Percentiles rank a stretch among this genome's conserved stretches.
These are phyloP conservation scores for Cinnamomum chago DNA, from an alignment of 164 flowering plant species.

Conservation along the genomic window DNA sequence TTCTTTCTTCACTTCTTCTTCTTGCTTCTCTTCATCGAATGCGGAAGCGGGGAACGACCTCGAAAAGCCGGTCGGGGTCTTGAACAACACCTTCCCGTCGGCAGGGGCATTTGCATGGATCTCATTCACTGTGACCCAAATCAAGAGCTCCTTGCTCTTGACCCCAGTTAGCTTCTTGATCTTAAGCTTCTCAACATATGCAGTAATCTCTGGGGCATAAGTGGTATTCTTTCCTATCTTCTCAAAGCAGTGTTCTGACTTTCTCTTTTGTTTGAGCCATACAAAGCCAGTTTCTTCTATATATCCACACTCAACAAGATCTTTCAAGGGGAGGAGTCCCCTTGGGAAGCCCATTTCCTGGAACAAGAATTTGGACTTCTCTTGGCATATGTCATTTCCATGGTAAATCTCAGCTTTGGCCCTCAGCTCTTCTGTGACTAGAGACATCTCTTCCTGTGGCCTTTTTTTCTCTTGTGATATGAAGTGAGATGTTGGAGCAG, in stretches of 20 bases:
- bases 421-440: background rate
- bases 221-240: background rate
- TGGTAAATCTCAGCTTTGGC: constrained; percentile 4
- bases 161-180: background rate
- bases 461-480: background rate
- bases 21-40: background rate
- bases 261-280: constrained; percentile 4
- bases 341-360: constrained; percentile 4
- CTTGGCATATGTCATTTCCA: constrained; percentile 5
- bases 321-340: constrained; percentile 4
- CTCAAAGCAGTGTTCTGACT: constrained; percentile 1
- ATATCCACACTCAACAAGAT: constrained; percentile 2
- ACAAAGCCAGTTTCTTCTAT: constrained; percentile 1
- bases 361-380: background rate
- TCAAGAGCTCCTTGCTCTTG: constrained; percentile 3
- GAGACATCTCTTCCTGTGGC: background rate
- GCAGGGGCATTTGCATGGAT: background rate
- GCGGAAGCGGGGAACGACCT: background rate
- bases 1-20: background rate
- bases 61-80: background rate
- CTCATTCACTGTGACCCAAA: background rate
- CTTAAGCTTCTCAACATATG: constrained; percentile 3
- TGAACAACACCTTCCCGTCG: constrained; percentile 1
- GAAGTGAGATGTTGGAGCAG: background rate
- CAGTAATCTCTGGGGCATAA: constrained; percentile 3